Evolutionary conservation across 164 flowering plant genomes (phyloP), one percentile per base, ranked within the genome.

Genomic region (Sedum album): DNA sequence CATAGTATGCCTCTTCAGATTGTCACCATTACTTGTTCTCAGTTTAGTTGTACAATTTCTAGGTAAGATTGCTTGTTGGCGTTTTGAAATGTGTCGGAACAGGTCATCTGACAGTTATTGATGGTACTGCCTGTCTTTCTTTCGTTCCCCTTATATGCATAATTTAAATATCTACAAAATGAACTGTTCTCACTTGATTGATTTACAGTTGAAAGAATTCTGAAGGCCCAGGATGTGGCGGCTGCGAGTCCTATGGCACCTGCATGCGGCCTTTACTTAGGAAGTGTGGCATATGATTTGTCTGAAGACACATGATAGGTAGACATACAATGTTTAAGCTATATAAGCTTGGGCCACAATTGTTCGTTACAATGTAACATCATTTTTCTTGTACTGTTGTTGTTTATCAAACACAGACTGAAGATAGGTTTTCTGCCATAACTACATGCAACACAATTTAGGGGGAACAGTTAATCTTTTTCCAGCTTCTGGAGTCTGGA

Each of bases 241-340:
- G 88, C 85, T 60, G 84, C 96, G 68, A 84, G 83, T 73, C 94
- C 96, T 18, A 91, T 90, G 99, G 99, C 97, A 9, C 99, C 96
- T 68, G 92, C 97, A 26, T 83, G 80, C 74, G 99, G 96, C 68
- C 88, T 94, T 51, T 94, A 90, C 78, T 93, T 94, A 68, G 99
- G 88, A 72, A 81, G 79, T 21, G 99, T 94, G 57, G 86, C 83
- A 66, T 94, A 91, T 69, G 90, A 90, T 48, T 76, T 87, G 65
- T 82, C 89, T 31, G 74, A 74, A 79, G 71, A 72, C 53, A 20
- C 72, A 13, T 21, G 35, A 70, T 20, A 44, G 48, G 15, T 44
- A 44, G 0, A 18, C 48, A 44, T 44, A 15, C 48, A 3, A 35
- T 35, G 38, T 35, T 35, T 35, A 35, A 35, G 38, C 38, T 35